Conservation (phyloP, 2,329 filamentous ascomycete species). For the Teratosphaeria destructans region DNA sequence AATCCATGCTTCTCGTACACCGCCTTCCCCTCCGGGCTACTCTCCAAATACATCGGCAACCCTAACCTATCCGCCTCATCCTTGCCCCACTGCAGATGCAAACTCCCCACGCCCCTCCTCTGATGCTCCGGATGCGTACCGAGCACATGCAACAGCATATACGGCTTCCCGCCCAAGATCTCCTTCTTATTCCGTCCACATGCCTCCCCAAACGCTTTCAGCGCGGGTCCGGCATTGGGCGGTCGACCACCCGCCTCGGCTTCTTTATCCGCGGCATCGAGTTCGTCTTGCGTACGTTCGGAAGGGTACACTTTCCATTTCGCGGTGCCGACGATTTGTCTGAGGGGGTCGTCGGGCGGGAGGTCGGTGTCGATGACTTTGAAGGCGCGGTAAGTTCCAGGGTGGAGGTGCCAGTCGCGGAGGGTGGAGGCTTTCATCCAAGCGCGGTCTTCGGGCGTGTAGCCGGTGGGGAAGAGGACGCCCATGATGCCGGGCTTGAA, state of each 20-base stretch:
- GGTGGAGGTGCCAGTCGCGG: slow-evolving; percentile 8
- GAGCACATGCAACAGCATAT: slow-evolving; percentile 19
- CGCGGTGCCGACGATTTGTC: slow-evolving; percentile 20
- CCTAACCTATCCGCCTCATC: slow-evolving; percentile 30
- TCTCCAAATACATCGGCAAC: slow-evolving; percentile 30
- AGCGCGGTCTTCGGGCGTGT: slow-evolving; percentile 7
- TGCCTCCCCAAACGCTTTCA: slow-evolving; percentile 10
- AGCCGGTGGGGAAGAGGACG: slow-evolving; percentile 22
- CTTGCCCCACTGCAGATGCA: slow-evolving; percentile 31
- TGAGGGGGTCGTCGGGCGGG: slow-evolving; percentile 10
- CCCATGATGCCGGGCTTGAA: slow-evolving; percentile 20
- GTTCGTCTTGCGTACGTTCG: slow-evolving; percentile 17
- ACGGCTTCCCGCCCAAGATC: slow-evolving; percentile 17
- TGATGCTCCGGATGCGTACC: slow-evolving; percentile 31
- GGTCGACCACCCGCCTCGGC: slow-evolving; percentile 8
- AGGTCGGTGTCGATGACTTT: slow-evolving; percentile 22
- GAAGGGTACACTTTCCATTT: slow-evolving; percentile 21
- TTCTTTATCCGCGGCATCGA: slow-evolving; percentile 15
- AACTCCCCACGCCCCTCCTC: slow-evolving; percentile 28
- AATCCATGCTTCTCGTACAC: slow-evolving; percentile 32
- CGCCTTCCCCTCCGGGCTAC: slow-evolving; percentile 25
- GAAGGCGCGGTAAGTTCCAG: slow-evolving; percentile 10
- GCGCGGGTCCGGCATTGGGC: slow-evolving; percentile 6
- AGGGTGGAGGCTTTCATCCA: slow-evolving; percentile 4
- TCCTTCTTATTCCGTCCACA: slow-evolving; percentile 16